A percentile compares a stretch with the other conserved stretches of the same genome.
phyloP scores from a whole-genome alignment of 257 asterid genomes.

The Ajuga chamaepitys region DNA sequence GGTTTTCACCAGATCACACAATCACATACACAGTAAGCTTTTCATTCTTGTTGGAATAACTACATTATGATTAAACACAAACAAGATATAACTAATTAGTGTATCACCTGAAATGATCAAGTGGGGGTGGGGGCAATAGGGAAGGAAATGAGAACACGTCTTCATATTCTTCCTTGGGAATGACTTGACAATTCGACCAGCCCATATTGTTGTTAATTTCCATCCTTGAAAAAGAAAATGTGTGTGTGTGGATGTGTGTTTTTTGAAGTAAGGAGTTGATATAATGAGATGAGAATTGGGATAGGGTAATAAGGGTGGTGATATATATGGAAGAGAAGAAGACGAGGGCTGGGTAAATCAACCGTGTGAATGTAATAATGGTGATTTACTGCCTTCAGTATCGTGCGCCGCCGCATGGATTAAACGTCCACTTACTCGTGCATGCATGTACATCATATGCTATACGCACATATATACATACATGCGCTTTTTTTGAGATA shows the following conservation, averaged over 20 bases:
- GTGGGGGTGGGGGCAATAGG: slow-evolving; percentile 32
- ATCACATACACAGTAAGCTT: not conserved
- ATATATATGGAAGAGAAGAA: slow-evolving; percentile 22
- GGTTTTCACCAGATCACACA: not conserved
- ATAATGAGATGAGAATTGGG: not conserved
- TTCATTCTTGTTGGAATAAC: not conserved
- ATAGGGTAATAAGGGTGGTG: slow-evolving; percentile 12
- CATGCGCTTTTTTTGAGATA: too few species aligned
- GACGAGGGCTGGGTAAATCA: slow-evolving; percentile 9
- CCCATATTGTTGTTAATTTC: slow-evolving; percentile 20
- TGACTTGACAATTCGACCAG: slow-evolving; percentile 36
- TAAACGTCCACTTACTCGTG: slow-evolving; percentile 19
- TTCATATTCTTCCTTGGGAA: slow-evolving; percentile 31
- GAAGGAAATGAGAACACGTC: slow-evolving; percentile 27
- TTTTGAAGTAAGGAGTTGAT: slow-evolving; percentile 8
- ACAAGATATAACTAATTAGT: not conserved
- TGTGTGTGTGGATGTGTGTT: not conserved
- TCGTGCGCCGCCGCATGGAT: slow-evolving; percentile 58
- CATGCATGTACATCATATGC: slow-evolving; percentile 16
- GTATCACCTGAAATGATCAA: slow-evolving; percentile 49
- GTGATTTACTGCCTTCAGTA: slow-evolving; percentile 37
- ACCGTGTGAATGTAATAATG: slow-evolving; percentile 36
- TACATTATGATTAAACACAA: not conserved
- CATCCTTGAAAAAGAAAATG: slow-evolving; percentile 12
- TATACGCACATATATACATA: not conserved